These are phyloP conservation scores for Lodderomyces beijingensis DNA, from an alignment of 1,139 yeast species.

Conservation along the genomic window DNA sequence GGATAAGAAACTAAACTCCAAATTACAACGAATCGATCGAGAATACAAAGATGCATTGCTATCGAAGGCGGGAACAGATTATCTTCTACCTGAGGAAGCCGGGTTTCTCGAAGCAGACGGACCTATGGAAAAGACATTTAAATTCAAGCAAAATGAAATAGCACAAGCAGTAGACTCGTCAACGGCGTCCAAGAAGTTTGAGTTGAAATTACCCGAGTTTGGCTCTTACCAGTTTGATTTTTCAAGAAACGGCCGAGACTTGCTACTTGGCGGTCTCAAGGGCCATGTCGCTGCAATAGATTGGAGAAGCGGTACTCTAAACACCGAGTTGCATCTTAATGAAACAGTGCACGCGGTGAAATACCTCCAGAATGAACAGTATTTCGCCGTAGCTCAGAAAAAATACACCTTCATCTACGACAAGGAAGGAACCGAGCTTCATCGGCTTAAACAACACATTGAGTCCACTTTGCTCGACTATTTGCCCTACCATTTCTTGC, in stretches of 20 bases:
- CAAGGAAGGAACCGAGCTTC: constrained; percentile 85
- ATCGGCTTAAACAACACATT: constrained; percentile 83
- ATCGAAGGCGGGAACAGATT: constrained; percentile 83
- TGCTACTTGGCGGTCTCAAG: constrained; percentile 80
- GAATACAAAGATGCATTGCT: constrained; percentile 74
- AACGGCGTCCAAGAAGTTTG: constrained; percentile 73
- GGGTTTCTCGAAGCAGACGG: constrained; percentile 91
- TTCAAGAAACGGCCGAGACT: constrained; percentile 80
- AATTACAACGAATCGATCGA: constrained; percentile 62
- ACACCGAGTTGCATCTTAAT: constrained; percentile 76
- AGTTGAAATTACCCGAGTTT: constrained; percentile 65
- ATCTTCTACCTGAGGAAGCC: constrained; percentile 74
- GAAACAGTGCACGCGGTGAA: constrained; percentile 91
- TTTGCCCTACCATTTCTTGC: constrained; percentile 85
- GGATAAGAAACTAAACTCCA: constrained; percentile 62
- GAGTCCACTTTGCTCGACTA: constrained; percentile 83
- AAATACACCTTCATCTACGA: constrained; percentile 92
- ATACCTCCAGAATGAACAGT: constrained; percentile 87
- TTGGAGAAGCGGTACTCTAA: constrained; percentile 84
- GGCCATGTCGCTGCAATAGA: constrained; percentile 97
- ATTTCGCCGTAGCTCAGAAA: constrained; percentile 95
- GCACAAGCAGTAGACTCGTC: constrained; percentile 71
- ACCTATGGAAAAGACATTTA: constrained; percentile 80
- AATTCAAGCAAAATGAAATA: constrained; percentile 79
- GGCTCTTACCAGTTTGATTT: constrained; percentile 88